phyloP scores from a whole-genome alignment of 257 asterid genomes.

The Przewalskia tangutica region DNA sequence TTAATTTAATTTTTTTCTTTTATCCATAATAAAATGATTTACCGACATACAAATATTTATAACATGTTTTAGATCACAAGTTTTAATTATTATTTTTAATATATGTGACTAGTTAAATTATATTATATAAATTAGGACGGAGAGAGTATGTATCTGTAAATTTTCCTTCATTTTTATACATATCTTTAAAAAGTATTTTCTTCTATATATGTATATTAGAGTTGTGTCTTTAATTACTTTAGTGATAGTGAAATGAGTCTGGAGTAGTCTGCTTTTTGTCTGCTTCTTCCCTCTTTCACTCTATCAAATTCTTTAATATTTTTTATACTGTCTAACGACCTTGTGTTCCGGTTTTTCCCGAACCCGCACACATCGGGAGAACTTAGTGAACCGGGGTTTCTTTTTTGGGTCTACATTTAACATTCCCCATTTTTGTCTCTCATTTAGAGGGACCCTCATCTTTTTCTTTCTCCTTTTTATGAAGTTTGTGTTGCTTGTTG shows the following conservation, averaged over 20 bases:
- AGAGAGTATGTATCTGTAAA: no score
- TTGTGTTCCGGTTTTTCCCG: no score
- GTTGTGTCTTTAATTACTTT: constrained; percentile 17
- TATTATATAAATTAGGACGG: no score
- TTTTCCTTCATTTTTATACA: background rate
- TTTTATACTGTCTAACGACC: constrained; percentile 18
- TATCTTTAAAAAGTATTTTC: background rate
- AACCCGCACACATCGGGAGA: no score
- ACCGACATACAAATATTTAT: no score
- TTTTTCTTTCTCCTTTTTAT: constrained; percentile 2
- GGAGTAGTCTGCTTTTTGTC: constrained; percentile 43
- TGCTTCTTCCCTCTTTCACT: constrained; percentile 20
- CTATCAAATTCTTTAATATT: constrained; percentile 14
- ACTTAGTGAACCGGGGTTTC: no score
- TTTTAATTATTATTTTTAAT: no score
- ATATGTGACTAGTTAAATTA: no score
- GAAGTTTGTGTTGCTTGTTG: constrained; percentile 22
- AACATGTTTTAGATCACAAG: no score
- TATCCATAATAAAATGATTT: no score
- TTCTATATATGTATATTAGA: background rate
- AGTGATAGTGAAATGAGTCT: constrained; percentile 47
- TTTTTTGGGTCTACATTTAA: no score
- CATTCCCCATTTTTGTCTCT: constrained; percentile 28
- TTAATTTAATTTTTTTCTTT: no score
- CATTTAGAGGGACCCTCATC: constrained; percentile 24